These are phyloP conservation scores for Calonectria hongkongensis DNA, from an alignment of 2,329 filamentous ascomycete genomes.

Conservation along the genomic window DNA sequence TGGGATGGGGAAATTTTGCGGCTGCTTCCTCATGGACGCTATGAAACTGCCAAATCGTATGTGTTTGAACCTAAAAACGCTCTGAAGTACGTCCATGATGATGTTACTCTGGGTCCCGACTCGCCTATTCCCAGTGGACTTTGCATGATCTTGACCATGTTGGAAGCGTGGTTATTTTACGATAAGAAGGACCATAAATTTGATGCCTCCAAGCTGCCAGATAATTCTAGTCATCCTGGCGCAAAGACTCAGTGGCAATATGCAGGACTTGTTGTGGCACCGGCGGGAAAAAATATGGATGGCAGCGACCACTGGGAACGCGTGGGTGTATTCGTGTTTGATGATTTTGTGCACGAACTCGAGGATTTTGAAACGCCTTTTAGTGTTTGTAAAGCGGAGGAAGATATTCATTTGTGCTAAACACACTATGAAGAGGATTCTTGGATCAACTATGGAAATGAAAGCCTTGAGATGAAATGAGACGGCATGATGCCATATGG, in stretches of 20 bases:
- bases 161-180: background rate
- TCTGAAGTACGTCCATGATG: slow-evolving; percentile 36
- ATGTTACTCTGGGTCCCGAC: slow-evolving; percentile 7
- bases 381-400: background rate
- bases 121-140: background rate
- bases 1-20: slow-evolving; percentile 36
- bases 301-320: background rate
- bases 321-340: slow-evolving; percentile 9
- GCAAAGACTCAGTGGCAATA: slow-evolving; percentile 13
- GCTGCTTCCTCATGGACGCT: slow-evolving; percentile 10
- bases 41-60: background rate
- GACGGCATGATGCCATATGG: background rate
- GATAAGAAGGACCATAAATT: background rate
- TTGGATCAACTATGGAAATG: too few species aligned
- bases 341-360: background rate
- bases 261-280: slow-evolving; percentile 6
- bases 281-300: too few species aligned
- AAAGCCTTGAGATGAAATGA: too few species aligned
- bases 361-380: slow-evolving; percentile 9
- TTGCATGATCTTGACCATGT: slow-evolving; percentile 34
- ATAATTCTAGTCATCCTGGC: background rate
- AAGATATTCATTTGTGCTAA: background rate
- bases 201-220: background rate
- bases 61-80: slow-evolving; percentile 25
- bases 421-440: too few species aligned